Percentiles rank a stretch among this genome's conserved stretches.
Conservation (phyloP, 2,329 filamentous ascomycete species). For the Ophiostoma populinum region DNA sequence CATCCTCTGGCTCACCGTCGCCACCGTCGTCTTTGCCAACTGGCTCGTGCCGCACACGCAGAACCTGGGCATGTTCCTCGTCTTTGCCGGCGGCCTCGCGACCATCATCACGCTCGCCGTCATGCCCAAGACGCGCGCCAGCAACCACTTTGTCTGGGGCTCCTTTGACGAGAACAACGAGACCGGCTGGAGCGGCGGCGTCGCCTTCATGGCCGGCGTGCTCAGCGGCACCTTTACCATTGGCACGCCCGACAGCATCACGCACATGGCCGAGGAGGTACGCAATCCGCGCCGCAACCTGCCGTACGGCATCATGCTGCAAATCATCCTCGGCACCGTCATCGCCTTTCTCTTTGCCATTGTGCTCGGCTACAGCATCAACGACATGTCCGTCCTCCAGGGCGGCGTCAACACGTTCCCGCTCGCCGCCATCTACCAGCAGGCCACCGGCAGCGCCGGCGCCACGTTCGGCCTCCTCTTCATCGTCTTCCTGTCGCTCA, state of each 20-base stretch:
- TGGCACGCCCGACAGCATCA: constrained; percentile 43
- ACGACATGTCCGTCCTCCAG: constrained; percentile 35
- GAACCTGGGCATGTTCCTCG: constrained; percentile 35
- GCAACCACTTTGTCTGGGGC: constrained; percentile 34
- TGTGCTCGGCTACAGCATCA: constrained; percentile 35
- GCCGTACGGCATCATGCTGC: constrained; percentile 31
- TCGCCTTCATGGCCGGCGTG: constrained; percentile 49
- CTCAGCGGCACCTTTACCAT: constrained; percentile 51
- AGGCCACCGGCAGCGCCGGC: constrained; percentile 31
- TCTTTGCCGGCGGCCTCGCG: constrained; percentile 32
- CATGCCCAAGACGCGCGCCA: constrained; percentile 36
- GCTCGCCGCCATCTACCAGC: constrained; percentile 44
- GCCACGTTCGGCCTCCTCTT: constrained; percentile 40
- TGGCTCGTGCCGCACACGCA: constrained; percentile 35
- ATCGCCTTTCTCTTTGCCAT: constrained; percentile 36
- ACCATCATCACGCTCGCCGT: constrained; percentile 32
- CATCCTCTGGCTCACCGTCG: constrained; percentile 34
- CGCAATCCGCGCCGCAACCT: constrained; percentile 28
- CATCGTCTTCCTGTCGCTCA: constrained; percentile 33
- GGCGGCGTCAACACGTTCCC: constrained; percentile 36
- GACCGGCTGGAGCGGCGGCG: constrained; percentile 37
- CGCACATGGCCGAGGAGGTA: constrained; percentile 45
- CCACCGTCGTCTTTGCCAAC: constrained; percentile 39
- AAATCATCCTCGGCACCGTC: constrained; percentile 27
- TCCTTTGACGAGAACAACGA: constrained; percentile 28